A percentile compares a stretch with the other conserved stretches of the same genome.
Conservation (phyloP, 495 filamentous ascomycete genomes). For the Glutinoglossum americanum region DNA sequence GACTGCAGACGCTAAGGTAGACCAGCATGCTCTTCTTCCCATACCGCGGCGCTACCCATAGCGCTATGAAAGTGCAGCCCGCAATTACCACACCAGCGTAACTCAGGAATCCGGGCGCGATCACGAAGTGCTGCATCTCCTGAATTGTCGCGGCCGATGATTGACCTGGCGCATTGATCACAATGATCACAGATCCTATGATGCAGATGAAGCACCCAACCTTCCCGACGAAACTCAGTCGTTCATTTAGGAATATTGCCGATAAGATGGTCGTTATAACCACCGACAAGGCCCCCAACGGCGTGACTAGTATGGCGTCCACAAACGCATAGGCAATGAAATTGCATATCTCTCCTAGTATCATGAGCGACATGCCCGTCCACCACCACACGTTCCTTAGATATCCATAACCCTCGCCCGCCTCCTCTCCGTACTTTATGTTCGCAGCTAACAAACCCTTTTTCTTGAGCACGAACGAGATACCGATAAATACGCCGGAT, state of each 20-base stretch:
- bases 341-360: slow-evolving; percentile 90
- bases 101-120: slow-evolving; percentile 64
- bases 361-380: slow-evolving; percentile 93
- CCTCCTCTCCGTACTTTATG: slow-evolving; percentile 88
- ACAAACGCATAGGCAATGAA: slow-evolving; percentile 95
- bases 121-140: slow-evolving; percentile 76
- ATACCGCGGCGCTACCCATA: slow-evolving; percentile 76
- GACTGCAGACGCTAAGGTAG: slow-evolving; percentile 86
- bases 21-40: slow-evolving; percentile 96
- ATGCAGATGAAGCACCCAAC: slow-evolving; percentile 93
- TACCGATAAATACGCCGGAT: slow-evolving; percentile 84
- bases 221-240: slow-evolving; percentile 86
- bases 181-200: slow-evolving; percentile 79
- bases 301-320: slow-evolving; percentile 90
- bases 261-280: slow-evolving; percentile 85
- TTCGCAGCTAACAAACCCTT: slow-evolving; percentile 77
- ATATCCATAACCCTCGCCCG: slow-evolving; percentile 94
- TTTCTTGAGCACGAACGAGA: slow-evolving; percentile 94
- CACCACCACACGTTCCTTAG: slow-evolving; percentile 94
- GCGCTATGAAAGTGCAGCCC: slow-evolving; percentile 43
- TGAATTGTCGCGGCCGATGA: slow-evolving; percentile 76
- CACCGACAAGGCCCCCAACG: slow-evolving; percentile 82
- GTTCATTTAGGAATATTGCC: slow-evolving; percentile 89
- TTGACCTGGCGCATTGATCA: slow-evolving; percentile 75
- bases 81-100: slow-evolving; percentile 74